phyloP scores from a whole-genome alignment of 345 rosid genomes.

The Acer campestre region DNA sequence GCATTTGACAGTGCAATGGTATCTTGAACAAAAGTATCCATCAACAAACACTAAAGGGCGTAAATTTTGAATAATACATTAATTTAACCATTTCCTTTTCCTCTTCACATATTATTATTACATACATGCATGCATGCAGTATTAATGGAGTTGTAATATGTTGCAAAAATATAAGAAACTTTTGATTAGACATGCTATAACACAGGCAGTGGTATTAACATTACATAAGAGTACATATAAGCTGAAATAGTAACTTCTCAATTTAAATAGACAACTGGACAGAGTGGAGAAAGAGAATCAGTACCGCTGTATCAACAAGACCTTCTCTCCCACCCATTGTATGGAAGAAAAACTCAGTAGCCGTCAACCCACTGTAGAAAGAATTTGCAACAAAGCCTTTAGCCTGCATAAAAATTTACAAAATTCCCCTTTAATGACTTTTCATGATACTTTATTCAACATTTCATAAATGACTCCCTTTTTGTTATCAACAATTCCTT shows the following conservation, averaged over 20 bases:
- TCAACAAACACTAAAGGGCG: too few species aligned
- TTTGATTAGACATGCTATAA: neutral
- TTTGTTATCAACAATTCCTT: neutral
- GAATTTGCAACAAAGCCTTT: conserved; percentile 99
- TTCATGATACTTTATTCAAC: neutral
- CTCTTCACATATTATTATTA: too few species aligned
- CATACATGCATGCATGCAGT: neutral
- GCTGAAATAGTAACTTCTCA: neutral
- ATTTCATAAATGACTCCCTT: neutral
- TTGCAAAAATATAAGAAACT: neutral
- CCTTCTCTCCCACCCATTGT: conserved; percentile 99
- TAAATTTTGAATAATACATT: too few species aligned
- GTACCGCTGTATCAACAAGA: conserved; percentile 96
- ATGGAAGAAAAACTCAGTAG: conserved; percentile 98
- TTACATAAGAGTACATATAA: neutral
- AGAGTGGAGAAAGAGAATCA: conserved; percentile 25
- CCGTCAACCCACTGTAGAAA: conserved; percentile 87
- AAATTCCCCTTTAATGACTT: conserved; percentile 14
- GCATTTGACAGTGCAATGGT: too few species aligned
- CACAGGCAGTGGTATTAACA: neutral
- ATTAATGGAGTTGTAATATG: neutral
- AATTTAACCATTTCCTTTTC: too few species aligned
- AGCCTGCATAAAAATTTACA: conserved; percentile 59
- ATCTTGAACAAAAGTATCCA: too few species aligned
- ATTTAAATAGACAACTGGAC: conserved; percentile 20